Evolutionary conservation across 2,329 filamentous ascomycete genomes (phyloP).

Genomic region (Colletotrichum magnum): DNA sequence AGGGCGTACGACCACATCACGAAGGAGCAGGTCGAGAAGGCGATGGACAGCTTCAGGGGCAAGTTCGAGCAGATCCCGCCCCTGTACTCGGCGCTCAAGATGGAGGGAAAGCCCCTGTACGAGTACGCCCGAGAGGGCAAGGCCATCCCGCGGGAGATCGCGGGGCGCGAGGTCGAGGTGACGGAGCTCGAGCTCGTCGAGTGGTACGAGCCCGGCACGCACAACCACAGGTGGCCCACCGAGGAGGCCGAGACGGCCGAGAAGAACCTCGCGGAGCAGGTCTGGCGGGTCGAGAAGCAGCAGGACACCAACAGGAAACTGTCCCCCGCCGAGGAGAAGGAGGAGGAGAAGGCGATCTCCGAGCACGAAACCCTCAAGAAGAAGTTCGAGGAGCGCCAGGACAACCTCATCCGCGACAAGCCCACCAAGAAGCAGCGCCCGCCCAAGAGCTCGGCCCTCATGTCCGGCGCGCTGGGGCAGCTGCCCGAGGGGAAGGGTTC

Average conservation of each 20-base stretch:
- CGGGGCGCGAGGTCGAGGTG: slow-evolving; percentile 84
- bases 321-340: slow-evolving; percentile 68
- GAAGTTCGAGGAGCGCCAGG: slow-evolving; percentile 70
- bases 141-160: slow-evolving; percentile 86
- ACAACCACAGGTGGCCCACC: slow-evolving; percentile 83
- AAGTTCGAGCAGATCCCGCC: slow-evolving; percentile 92
- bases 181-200: slow-evolving; percentile 84
- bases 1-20: slow-evolving; percentile 87
- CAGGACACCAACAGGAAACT: slow-evolving; percentile 64
- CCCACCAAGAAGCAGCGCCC: slow-evolving; percentile 56
- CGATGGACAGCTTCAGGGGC: slow-evolving; percentile 81
- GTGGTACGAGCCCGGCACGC: slow-evolving; percentile 86
- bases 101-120: slow-evolving; percentile 94
- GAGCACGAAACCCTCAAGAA: slow-evolving; percentile 71
- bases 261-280: slow-evolving; percentile 81
- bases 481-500: slow-evolving; percentile 65
- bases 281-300: slow-evolving; percentile 73
- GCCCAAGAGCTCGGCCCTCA: slow-evolving; percentile 59
- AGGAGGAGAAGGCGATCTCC: slow-evolving; percentile 68
- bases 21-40: slow-evolving; percentile 81
- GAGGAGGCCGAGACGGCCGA: slow-evolving; percentile 83
- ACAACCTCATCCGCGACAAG: slow-evolving; percentile 68
- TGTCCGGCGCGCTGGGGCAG: slow-evolving; percentile 71
- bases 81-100: slow-evolving; percentile 92
- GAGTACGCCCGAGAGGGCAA: slow-evolving; percentile 95